Conservation (phyloP, 306 rosid species). For the Phaseolus lunatus region DNA sequence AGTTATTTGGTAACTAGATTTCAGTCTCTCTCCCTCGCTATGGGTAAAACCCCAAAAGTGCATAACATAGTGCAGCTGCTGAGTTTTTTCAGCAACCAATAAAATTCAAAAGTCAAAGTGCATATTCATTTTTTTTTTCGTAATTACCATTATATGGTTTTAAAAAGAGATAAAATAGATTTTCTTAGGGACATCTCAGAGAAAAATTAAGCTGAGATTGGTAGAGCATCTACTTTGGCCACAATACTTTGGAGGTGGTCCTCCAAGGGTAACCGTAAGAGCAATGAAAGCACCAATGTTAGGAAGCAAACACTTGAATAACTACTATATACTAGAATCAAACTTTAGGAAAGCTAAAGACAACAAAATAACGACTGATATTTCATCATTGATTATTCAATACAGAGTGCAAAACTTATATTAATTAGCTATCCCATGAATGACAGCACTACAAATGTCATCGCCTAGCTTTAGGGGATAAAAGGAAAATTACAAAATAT, state of each 20-base stretch:
- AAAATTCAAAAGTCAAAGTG: constrained; percentile 11
- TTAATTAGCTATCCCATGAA: no score
- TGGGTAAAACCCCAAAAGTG: constrained; percentile 2
- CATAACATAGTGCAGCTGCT: background rate
- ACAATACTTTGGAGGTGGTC: no score
- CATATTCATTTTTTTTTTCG: background rate
- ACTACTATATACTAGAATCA: no score
- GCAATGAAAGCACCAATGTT: background rate
- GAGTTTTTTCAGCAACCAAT: constrained; percentile 14
- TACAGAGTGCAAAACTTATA: no score
- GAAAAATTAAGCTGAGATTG: background rate
- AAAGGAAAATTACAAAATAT: no score
- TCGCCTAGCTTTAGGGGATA: no score
- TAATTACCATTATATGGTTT: background rate
- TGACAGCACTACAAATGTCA: no score
- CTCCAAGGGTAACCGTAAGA: no score
- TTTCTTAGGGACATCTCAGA: constrained; percentile 7
- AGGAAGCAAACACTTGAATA: no score
- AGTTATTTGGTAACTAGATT: background rate
- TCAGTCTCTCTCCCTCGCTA: background rate
- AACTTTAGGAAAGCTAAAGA: background rate
- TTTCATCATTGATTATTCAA: background rate
- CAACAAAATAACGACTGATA: background rate
- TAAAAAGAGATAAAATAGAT: constrained; percentile 14
- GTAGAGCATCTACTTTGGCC: background rate